Evolutionary conservation across 768 basidiomycete species (phyloP).

Genomic region (Lenzites betulinus): DNA sequence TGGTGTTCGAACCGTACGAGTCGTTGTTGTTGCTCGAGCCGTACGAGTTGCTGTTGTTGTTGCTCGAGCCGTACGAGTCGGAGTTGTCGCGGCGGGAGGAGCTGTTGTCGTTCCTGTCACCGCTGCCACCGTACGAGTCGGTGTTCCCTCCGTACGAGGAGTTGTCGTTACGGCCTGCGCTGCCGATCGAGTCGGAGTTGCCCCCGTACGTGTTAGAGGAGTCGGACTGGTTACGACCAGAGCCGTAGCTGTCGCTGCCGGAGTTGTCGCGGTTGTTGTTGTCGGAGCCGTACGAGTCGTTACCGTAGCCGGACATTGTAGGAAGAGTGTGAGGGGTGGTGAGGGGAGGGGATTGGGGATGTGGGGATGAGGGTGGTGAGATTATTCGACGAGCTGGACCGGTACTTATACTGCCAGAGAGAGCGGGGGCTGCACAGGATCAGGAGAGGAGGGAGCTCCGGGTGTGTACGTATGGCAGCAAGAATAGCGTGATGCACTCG

Average conservation of each 20-base stretch:
- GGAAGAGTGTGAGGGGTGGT: no score
- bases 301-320: constrained; percentile 21
- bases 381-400: no score
- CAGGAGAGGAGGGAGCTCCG: not conserved
- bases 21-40: constrained; percentile 19
- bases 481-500: not conserved
- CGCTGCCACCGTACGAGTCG: constrained; percentile 3
- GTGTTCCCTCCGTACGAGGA: not conserved
- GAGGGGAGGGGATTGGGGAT: not conserved
- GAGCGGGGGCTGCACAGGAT: constrained; percentile 1
- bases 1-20: constrained; percentile 11
- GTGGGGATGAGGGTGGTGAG: not conserved
- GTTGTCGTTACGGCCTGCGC: no score
- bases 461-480: not conserved
- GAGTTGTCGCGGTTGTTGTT: not conserved
- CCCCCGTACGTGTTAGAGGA: constrained; percentile 1
- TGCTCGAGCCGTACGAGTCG: constrained; percentile 15
- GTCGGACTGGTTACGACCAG: not conserved
- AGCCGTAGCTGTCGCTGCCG: not conserved
- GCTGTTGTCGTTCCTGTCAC: constrained; percentile 9
- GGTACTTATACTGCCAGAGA: constrained; percentile 1
- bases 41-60: constrained; percentile 21
- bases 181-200: constrained; percentile 3
- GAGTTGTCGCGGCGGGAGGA: constrained; percentile 12
- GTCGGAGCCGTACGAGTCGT: constrained; percentile 5